Percentiles rank a stretch among this genome's conserved stretches.
Evolutionary conservation across 306 rosid species (phyloP).

Genomic region (Potentilla sterilis): DNA sequence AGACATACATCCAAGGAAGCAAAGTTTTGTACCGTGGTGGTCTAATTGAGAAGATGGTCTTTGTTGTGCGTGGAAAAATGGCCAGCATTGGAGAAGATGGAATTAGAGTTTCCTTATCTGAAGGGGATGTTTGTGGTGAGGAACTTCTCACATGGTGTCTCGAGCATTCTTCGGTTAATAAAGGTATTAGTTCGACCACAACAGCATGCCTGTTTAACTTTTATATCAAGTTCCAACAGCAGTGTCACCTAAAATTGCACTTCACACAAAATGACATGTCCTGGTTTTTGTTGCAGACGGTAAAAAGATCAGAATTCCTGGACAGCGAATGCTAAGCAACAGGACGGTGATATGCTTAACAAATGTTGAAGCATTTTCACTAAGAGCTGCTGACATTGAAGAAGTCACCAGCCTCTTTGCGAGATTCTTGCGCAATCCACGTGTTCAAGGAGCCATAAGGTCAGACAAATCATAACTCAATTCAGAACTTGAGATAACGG

Average conservation of each 20-base stretch:
- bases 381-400: constrained; percentile 70
- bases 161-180: constrained; percentile 66
- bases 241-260: neutral
- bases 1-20: constrained; percentile 78
- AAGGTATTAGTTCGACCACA: constrained; percentile 43
- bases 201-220: neutral
- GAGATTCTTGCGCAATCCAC: constrained; percentile 65
- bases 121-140: constrained; percentile 87
- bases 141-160: constrained; percentile 89
- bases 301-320: constrained; percentile 52
- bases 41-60: constrained; percentile 76
- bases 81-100: constrained; percentile 73
- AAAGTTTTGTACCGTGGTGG: constrained; percentile 52
- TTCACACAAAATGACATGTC: neutral
- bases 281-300: constrained; percentile 41
- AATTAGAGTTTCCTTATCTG: constrained; percentile 46
- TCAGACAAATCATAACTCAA: constrained; percentile 8
- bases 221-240: neutral
- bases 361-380: constrained; percentile 83
- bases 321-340: constrained; percentile 61
- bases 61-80: constrained; percentile 77
- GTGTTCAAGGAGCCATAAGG: constrained; percentile 86
- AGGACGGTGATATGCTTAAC: constrained; percentile 66
- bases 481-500: neutral
- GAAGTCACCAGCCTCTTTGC: constrained; percentile 77